Conservation (phyloP, 179 eudicot genomes). For the Nepenthes alata region DNA sequence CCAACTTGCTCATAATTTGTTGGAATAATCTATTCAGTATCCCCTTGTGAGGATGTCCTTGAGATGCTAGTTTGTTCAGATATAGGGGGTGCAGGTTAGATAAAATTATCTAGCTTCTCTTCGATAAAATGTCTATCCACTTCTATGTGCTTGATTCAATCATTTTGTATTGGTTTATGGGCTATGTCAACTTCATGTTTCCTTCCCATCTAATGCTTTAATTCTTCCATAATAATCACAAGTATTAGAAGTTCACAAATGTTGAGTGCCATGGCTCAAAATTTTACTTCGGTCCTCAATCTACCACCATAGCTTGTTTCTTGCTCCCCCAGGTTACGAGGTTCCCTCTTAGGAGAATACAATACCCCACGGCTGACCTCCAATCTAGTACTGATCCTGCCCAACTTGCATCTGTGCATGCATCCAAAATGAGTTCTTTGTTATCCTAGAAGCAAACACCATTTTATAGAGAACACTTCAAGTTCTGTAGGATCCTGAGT, state of each 20-base stretch:
- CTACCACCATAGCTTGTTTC: not conserved
- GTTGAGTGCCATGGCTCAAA: not conserved
- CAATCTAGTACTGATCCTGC: not conserved
- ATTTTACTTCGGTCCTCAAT: not conserved
- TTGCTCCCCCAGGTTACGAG: not conserved
- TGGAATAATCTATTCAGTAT: not conserved
- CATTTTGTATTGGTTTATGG: not conserved
- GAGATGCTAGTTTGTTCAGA: not conserved
- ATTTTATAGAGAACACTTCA: not conserved
- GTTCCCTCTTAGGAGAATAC: not conserved
- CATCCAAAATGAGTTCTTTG: not conserved
- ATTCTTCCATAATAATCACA: not conserved
- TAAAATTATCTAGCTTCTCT: not conserved
- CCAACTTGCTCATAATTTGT: not conserved
- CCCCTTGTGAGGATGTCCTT: not conserved
- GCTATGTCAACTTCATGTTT: not conserved
- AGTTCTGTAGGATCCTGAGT: not conserved
- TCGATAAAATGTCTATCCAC: slow-evolving; percentile 1
- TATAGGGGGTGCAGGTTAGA: not conserved
- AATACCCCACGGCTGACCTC: not conserved
- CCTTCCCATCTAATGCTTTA: not conserved
- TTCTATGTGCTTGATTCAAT: not conserved
- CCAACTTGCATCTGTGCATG: not conserved
- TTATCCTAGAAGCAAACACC: not conserved
- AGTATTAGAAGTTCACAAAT: not conserved